Evolutionary conservation across 2,329 filamentous ascomycete genomes (phyloP).

Genomic region (Bipolaris gigantea): DNA sequence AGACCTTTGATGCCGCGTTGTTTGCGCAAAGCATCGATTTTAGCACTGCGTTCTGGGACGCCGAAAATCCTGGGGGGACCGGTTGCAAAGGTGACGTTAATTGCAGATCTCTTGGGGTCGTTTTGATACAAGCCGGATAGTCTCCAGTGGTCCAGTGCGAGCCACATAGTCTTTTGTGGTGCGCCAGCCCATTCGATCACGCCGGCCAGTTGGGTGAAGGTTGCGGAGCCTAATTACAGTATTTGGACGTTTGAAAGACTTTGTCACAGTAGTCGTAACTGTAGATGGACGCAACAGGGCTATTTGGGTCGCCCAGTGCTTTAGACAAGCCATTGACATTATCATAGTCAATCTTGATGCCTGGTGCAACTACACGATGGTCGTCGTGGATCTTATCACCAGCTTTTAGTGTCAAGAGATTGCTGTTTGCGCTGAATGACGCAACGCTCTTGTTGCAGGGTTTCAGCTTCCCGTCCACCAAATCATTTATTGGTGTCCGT

Average conservation of each 20-base stretch:
- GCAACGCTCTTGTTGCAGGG: constrained; percentile 60
- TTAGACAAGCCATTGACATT: constrained; percentile 41
- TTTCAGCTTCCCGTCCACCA: constrained; percentile 63
- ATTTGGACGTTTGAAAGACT: constrained; percentile 35
- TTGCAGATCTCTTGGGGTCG: constrained; percentile 30
- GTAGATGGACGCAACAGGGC: constrained; percentile 44
- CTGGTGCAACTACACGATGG: constrained; percentile 64
- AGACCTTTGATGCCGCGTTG: constrained; percentile 44
- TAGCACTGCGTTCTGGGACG: constrained; percentile 42
- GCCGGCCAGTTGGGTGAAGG: constrained; percentile 47
- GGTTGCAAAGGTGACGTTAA: constrained; percentile 45
- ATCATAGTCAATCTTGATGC: constrained; percentile 35
- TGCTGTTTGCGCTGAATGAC: constrained; percentile 59
- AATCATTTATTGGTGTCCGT: constrained; percentile 51
- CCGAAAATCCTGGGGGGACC: constrained; percentile 47
- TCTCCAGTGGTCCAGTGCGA: constrained; percentile 45
- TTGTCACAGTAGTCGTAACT: constrained; percentile 46
- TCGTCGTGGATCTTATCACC: constrained; percentile 63
- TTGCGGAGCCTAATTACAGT: constrained; percentile 39
- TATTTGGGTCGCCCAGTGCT: constrained; percentile 38
- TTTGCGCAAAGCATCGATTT: constrained; percentile 39
- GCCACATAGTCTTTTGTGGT: constrained; percentile 49
- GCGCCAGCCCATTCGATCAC: constrained; percentile 47
- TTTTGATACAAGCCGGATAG: constrained; percentile 37
- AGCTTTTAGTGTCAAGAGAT: constrained; percentile 57